Evolutionary conservation across 345 rosid species (phyloP), one percentile per base, ranked within the genome.

Genomic region (Arabis hirsuta): DNA sequence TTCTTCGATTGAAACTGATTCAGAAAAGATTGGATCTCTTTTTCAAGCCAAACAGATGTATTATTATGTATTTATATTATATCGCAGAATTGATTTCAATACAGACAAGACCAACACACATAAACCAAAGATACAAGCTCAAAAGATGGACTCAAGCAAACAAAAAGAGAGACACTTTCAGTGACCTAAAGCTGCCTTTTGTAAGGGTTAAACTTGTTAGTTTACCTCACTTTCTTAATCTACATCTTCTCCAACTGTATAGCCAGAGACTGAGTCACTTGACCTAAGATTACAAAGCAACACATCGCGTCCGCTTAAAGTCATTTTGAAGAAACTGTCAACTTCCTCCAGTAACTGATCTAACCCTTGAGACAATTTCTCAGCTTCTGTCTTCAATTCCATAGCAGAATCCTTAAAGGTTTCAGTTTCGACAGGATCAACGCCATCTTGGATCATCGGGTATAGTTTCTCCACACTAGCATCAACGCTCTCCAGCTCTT

Each of bases 261-360:
- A n/a, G n/a, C n/a, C n/a, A 62, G 82, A 55, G 61, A 29, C 45
- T 22, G 77, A 65, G 64, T 77, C 82, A 59, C 73, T 73, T 12
- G 71, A 77, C 74, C 98, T 87, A 43, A 95, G 84, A 73, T 82
- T 87, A 85, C 91, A 78, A 8, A 95, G 93, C 84, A 94, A 81
- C 16, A 92, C 92, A 79, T 95, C 96, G 0, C 97, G 90, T 26
- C 94, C 96, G 0, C 79, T 67, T 70, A 95, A 77, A 71, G 86
- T 85, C 82, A 90, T 73, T 72, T 90, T 90, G 69, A 91, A 95
- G 80, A 91, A 95, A 66, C 76, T 71, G 65, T 95, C 98, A 52
- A 90, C 90, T 76, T 80, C 88, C 72, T 84, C 86, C 4, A 83
- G 46, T 65, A 95, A 86, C 61, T 71, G 55, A 73, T 95, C 96